These are phyloP conservation scores for Solanum aculeatissimum DNA, from an alignment of 305 asterid genomes.

Conservation along the genomic window DNA sequence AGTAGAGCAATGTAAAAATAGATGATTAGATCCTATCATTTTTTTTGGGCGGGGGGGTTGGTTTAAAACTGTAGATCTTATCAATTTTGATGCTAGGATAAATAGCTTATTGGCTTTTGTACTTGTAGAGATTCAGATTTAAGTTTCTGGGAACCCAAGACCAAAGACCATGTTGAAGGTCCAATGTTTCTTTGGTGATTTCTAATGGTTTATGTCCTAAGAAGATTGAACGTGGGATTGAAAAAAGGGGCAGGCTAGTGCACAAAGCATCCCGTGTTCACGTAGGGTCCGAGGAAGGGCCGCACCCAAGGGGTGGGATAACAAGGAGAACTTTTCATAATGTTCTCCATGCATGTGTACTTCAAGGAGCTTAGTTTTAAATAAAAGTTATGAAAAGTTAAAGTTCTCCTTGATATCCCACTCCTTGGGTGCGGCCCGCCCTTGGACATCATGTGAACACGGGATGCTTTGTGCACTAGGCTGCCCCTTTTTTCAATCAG, in stretches of 20 bases:
- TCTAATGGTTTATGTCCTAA: background rate
- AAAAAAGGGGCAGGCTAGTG: background rate
- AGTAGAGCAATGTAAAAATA: background rate
- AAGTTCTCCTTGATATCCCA: background rate
- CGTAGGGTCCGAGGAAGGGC: background rate
- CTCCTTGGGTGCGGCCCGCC: background rate
- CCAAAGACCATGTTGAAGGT: background rate
- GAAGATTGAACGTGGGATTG: background rate
- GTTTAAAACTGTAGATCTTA: background rate
- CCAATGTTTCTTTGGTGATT: background rate
- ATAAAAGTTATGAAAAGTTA: background rate
- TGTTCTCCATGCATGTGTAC: background rate
- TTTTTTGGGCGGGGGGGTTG: background rate
- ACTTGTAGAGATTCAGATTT: background rate
- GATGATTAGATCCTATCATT: background rate
- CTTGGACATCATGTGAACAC: background rate
- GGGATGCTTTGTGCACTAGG: background rate
- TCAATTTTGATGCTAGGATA: background rate
- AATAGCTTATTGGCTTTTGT: background rate
- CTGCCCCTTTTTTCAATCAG: background rate
- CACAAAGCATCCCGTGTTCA: background rate
- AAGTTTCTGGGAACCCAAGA: background rate
- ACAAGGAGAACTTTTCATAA: background rate
- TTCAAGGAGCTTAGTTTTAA: background rate
- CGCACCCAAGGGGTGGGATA: background rate